Evolutionary conservation across 495 filamentous ascomycete species (phyloP).

Genomic region (Talaromyces proteolyticus): DNA sequence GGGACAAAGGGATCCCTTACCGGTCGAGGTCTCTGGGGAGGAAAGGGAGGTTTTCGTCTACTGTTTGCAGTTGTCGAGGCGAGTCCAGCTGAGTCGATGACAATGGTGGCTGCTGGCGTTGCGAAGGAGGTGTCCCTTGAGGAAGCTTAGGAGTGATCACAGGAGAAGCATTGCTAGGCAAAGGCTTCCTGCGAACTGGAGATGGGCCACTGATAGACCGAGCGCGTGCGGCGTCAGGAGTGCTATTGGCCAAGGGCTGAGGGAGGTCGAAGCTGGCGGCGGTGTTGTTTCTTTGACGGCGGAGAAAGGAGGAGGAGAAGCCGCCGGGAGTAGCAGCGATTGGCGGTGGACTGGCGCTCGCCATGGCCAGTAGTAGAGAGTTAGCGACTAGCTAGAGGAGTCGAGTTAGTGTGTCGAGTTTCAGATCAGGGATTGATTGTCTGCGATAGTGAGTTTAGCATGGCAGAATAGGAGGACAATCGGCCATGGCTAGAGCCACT

Average conservation of each 20-base stretch:
- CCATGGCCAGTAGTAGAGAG: neutral
- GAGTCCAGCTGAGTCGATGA: conserved; percentile 1
- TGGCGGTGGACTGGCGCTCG: conserved; percentile 3
- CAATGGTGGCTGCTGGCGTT: neutral
- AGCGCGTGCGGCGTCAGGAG: conserved; percentile 7
- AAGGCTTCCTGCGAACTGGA: conserved; percentile 31
- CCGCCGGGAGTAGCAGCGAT: conserved; percentile 7
- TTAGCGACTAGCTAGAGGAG: too few species aligned
- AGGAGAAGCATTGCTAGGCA: conserved; percentile 28
- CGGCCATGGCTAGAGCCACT: neutral
- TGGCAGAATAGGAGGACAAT: too few species aligned
- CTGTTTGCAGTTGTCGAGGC: conserved; percentile 3
- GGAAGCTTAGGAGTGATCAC: conserved; percentile 22
- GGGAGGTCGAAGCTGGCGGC: neutral
- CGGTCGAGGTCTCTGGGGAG: conserved; percentile 33
- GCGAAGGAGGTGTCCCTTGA: neutral
- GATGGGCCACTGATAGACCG: conserved; percentile 9
- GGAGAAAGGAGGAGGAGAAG: conserved; percentile 9
- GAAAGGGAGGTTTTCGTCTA: conserved; percentile 26
- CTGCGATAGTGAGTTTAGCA: too few species aligned
- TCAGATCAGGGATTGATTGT: too few species aligned
- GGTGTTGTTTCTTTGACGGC: conserved; percentile 7
- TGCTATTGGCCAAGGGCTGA: neutral
- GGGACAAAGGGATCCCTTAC: conserved; percentile 24
- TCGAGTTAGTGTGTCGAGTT: too few species aligned